Evolutionary conservation across 2,329 filamentous ascomycete species (phyloP), one percentile per base, ranked within the genome.

Genomic region (Scytalidium lignicola): DNA sequence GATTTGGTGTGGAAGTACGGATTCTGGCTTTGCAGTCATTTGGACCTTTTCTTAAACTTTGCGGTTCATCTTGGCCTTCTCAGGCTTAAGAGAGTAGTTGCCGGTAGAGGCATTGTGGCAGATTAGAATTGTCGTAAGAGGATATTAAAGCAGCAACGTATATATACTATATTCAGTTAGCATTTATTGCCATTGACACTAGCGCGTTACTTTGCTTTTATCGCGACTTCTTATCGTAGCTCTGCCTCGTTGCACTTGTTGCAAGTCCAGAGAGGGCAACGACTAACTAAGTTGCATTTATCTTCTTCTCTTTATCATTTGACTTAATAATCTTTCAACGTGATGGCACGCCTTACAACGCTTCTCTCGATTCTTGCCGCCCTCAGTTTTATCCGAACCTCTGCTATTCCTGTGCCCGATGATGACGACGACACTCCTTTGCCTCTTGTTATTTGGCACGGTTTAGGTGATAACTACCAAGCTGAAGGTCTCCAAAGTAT

Each of bases 391-490:
- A 37, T 37, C 15, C 32, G 32, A n/a, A 37, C 32, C 5, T 32
- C 43, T 15, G 20, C 37, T 7, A 46, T 45, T 3, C 42, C 37
- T 29, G 29, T 49, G 41, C 20, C 42, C n/a, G 44, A 52, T 23
- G 56, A 59, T 40, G 52, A 71, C 44, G 67, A 76, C 62, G 79
- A 83, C 57, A 83, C 79, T n/a, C 90, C 88, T 3, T 79, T 96
- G 23, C 93, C 93, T 1, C 76, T 99, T 29, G 79, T 99, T 51
- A 88, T 99, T 70, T 99, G 93, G 93, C 93, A 99, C 68, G 93
- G 81, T 21, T 74, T 83, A 10, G 83, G 82, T 60, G 88, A 93
- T 69, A 79, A 84, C 66, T 95, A 84, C 71, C 79, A 82, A 46
- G 80, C 82, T 55, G 84, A 90, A 1, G 90, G 91, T 50, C 76